These are phyloP conservation scores for Staphylotrichum longicolle DNA, from an alignment of 495 filamentous ascomycete species.

Conservation along the genomic window DNA sequence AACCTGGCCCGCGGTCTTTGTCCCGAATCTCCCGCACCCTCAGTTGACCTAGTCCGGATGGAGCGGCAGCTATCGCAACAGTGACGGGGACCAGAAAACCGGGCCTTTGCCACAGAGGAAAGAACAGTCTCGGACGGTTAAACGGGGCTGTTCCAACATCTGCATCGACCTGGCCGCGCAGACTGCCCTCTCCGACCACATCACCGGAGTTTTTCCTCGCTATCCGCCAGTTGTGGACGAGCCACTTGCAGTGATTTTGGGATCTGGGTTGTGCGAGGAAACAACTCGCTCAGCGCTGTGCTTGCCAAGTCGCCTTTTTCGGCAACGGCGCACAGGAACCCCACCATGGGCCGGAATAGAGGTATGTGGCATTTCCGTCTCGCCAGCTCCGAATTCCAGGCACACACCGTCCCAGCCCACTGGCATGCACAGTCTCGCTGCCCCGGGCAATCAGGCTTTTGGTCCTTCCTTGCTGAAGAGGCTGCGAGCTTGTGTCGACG, in stretches of 20 bases:
- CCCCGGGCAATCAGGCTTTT: constrained; percentile 5
- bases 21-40: constrained; percentile 13
- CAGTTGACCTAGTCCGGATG: constrained; percentile 17
- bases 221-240: no score
- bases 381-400: constrained; percentile 7
- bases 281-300: not conserved
- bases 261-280: not conserved
- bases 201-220: no score
- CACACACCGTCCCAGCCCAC: not conserved
- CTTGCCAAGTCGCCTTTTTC: constrained; percentile 12
- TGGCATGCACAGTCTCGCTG: constrained; percentile 16
- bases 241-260: not conserved
- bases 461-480: not conserved
- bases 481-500: not conserved
- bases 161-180: not conserved
- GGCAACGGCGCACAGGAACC: constrained; percentile 16
- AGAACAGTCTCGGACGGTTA: not conserved
- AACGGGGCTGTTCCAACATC: not conserved
- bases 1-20: constrained; percentile 3
- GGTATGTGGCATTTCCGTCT: constrained; percentile 40
- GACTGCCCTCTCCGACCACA: not conserved
- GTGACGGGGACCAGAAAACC: constrained; percentile 9
- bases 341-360: constrained; percentile 46
- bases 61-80: constrained; percentile 11
- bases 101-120: constrained; percentile 5